Base-by-base conservation (phyloP, 169 alveolate species). In the Plasmodium ovale region DNA sequence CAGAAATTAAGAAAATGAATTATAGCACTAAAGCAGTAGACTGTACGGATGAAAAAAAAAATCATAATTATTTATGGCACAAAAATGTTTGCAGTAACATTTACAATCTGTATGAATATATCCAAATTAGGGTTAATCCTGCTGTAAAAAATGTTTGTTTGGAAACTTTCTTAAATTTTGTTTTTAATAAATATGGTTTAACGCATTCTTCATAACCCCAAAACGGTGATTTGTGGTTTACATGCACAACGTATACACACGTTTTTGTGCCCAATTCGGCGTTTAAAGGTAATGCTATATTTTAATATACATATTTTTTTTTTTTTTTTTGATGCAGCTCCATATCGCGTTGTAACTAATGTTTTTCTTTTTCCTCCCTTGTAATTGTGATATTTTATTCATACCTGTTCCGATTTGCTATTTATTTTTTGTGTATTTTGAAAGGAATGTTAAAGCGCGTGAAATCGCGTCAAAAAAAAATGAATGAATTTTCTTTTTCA, bases 131-230 rank as follows among this genome's bases (percentile, higher is more conserved):
- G 42, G 53, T 85, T 42, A 85, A 85, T 35, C 85, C 91, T 25
- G 37, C 47, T 56, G 64, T 85, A 21, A 85, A 85, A 68, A 85
- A 85, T 85, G 25, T 62, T 23, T 85, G 91, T 33, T 68, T 85
- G 68, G 87, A 85, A 58, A 85, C 91, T n/a, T 85, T 85, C 31
- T 54, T 85, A 85, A 85, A 37, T 51, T 85, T 25, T 68, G 56
- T 85, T 54, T 85, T 85, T 69, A 85, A 54, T 29, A 85, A 85
- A 49, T 85, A 85, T 71, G 85, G 85, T 51, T 35, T 82, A 82
- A 29, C 73, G 29, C 54, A 64, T 53, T 21, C n/a, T 60, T 77
- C 64, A 54, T 60, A 62, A 25, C 47, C 16, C n/a, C 19, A 29
- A 29, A 3, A 42, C 27, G 33, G 53, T 10, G 23, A 16, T 21